Evolutionary conservation across 441 rosid species (phyloP), one percentile per base, ranked within the genome.

Genomic region (Gossypium trilobum): DNA sequence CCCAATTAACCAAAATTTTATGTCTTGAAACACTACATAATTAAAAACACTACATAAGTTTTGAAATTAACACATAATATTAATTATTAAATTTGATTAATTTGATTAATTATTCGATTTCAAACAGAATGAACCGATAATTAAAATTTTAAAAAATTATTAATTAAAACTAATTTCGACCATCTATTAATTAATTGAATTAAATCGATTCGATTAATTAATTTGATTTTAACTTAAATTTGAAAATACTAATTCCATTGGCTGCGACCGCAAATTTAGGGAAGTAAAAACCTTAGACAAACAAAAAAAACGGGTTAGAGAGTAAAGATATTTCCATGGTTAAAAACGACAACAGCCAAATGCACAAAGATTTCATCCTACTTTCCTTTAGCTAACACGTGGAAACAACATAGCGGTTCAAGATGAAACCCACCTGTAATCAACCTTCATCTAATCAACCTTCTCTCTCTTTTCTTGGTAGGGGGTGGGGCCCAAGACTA

Each of bases 401-500:
- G 75, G 50, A 72, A 20, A 23, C 23, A 17, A 42, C 52, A 1
- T 16, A 55, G 60, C 48, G 60, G 22, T 31, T 0, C 11, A 29
- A 60, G 74, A 25, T 46, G 56, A 22, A 48, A 2, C n/a, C n/a
- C 31, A 27, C 31, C 31, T n/a, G 59, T 50, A 11, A 9, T 72
- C 58, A 74, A 79, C 79, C 14, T 66, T 72, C 67, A 78, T 82
- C 78, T 70, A 68, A 71, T 62, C 13, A 44, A 44, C n/a, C 50
- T 44, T 44, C 50, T 70, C 52, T 13, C 36, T 64, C 51, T 31
- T 31, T 31, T 31, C 7, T 31, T 31, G 6, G 5, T 31, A 29
- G 36, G 33, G 36, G 36, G 50, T 44, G 13, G 50, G 9, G 50
- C 50, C 50, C 92, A 80, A 70, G 1, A 70, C 80, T 76, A 88